Percentiles rank a stretch among this genome's conserved stretches.
Evolutionary conservation across 2,329 filamentous ascomycete species (phyloP).

Genomic region (Xylaria sp.): DNA sequence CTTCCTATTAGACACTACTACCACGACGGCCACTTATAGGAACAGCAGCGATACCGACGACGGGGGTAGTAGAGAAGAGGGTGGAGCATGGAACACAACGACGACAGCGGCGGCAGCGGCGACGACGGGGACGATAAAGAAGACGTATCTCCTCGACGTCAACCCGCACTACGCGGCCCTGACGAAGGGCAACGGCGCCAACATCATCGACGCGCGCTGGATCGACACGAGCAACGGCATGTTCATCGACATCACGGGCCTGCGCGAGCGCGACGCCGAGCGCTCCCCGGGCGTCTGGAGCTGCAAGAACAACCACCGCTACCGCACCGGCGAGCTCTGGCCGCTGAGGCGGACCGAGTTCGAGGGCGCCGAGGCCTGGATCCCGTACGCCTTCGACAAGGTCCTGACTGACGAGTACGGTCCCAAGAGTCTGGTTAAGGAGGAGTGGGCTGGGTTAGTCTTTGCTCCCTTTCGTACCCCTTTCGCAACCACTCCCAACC

Average conservation of each 20-base stretch:
- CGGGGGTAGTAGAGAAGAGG: slow-evolving; percentile 41
- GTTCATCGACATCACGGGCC: slow-evolving; percentile 84
- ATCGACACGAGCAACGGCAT: slow-evolving; percentile 80
- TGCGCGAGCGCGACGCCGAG: slow-evolving; percentile 72
- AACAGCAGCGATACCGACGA: background rate
- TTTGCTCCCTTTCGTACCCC: slow-evolving; percentile 6
- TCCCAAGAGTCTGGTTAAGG: slow-evolving; percentile 67
- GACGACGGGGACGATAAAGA: slow-evolving; percentile 42
- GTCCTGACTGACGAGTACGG: slow-evolving; percentile 74
- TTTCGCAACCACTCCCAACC: no score
- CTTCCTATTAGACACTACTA: slow-evolving; percentile 32
- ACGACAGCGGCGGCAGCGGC: background rate
- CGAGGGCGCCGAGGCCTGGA: slow-evolving; percentile 75
- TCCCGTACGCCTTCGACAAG: slow-evolving; percentile 75
- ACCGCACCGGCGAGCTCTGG: slow-evolving; percentile 76
- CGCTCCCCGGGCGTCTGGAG: slow-evolving; percentile 73
- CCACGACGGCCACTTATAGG: background rate
- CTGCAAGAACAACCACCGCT: slow-evolving; percentile 83
- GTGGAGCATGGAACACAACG: background rate
- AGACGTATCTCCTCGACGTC: slow-evolving; percentile 76
- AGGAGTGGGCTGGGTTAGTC: slow-evolving; percentile 70
- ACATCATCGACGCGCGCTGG: slow-evolving; percentile 87
- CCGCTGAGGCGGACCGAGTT: slow-evolving; percentile 79
- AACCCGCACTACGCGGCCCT: slow-evolving; percentile 75
- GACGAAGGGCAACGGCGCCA: slow-evolving; percentile 72